These are phyloP conservation scores for Chernovozyma sophiae-reginae DNA, from an alignment of 1,139 yeast genomes.

Conservation along the genomic window DNA sequence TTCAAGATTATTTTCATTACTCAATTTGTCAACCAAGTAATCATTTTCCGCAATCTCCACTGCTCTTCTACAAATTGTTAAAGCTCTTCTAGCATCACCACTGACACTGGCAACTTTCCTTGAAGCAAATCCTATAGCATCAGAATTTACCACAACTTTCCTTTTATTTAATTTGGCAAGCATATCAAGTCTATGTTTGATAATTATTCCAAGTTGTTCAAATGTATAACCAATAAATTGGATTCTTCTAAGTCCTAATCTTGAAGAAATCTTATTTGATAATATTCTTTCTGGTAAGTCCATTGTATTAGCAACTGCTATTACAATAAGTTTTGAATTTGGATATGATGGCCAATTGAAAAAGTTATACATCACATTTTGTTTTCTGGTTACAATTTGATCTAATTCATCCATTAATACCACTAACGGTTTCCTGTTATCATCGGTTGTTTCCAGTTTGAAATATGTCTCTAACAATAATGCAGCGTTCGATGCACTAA, in stretches of 20 bases:
- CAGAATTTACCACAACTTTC: constrained; percentile 52
- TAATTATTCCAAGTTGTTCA: constrained; percentile 71
- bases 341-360: constrained; percentile 95
- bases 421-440: constrained; percentile 51
- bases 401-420: constrained; percentile 90
- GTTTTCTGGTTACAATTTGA: constrained; percentile 81
- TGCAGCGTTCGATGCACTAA: constrained; percentile 62
- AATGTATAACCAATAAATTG: constrained; percentile 87
- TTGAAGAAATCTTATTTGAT: constrained; percentile 84
- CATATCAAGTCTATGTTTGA: constrained; percentile 62
- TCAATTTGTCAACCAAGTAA: constrained; percentile 22
- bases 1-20: constrained; percentile 16
- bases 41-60: constrained; percentile 80
- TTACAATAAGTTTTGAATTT: constrained; percentile 74
- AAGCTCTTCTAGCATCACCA: constrained; percentile 94
- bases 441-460: constrained; percentile 17
- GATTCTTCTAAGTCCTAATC: constrained; percentile 83
- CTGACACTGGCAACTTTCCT: constrained; percentile 93
- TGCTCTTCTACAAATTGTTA: constrained; percentile 85
- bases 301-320: constrained; percentile 97
- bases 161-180: constrained; percentile 38
- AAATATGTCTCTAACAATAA: constrained; percentile 38
- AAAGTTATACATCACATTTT: constrained; percentile 89
- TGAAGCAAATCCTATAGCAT: constrained; percentile 88
- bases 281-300: constrained; percentile 88